Percentiles rank a stretch among this genome's conserved stretches.
Conservation (phyloP, 179 eudicot genomes). For the Amaranthus tricolor region DNA sequence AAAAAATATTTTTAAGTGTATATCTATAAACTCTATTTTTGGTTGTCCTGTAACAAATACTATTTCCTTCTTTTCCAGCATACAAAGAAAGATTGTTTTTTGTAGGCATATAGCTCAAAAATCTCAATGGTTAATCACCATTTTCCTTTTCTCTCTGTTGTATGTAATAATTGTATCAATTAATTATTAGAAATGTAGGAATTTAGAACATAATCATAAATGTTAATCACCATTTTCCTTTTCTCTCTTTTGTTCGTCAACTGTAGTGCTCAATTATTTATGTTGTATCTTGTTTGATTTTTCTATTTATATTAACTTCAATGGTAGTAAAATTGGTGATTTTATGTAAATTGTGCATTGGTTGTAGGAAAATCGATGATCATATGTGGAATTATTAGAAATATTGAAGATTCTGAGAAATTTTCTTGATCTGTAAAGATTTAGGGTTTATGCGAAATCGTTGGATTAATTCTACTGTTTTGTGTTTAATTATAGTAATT, state of each 20-base stretch:
- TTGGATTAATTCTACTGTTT: not conserved
- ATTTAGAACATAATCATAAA: too few species aligned
- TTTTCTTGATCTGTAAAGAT: not conserved
- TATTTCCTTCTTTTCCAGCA: not conserved
- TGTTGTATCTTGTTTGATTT: not conserved
- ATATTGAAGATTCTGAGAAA: not conserved
- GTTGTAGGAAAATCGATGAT: not conserved
- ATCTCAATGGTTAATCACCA: too few species aligned
- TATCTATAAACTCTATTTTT: too few species aligned
- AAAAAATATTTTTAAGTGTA: too few species aligned
- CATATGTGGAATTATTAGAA: not conserved
- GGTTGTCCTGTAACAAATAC: not conserved
- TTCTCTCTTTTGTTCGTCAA: not conserved
- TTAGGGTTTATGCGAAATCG: not conserved
- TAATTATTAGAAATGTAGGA: too few species aligned
- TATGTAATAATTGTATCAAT: too few species aligned
- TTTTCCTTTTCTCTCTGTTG: too few species aligned
- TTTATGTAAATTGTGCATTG: not conserved
- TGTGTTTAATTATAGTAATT: too few species aligned
- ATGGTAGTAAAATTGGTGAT: not conserved
- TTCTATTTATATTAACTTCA: constrained; percentile 1
- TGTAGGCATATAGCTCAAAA: too few species aligned
- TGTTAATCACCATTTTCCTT: too few species aligned
- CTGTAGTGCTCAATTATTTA: not conserved
- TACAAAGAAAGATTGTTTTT: too few species aligned